A percentile compares a stretch with the other conserved stretches of the same genome.
Evolutionary conservation across 2,329 filamentous ascomycete genomes (phyloP).

Genomic region (Podosphaera fusca): DNA sequence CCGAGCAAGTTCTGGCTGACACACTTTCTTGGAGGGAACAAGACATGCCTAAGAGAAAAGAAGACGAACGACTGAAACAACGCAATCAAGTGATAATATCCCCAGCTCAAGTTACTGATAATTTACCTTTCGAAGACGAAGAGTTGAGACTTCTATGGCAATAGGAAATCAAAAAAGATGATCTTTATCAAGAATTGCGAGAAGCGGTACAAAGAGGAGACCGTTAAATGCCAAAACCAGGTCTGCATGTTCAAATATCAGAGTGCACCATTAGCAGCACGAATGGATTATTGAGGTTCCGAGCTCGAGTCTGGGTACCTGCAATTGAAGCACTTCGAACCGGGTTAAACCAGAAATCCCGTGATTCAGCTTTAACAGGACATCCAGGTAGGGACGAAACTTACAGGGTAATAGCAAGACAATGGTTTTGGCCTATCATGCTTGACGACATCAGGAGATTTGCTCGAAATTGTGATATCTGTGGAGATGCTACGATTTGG

Average conservation of each 20-base stretch:
- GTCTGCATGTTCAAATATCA: neutral
- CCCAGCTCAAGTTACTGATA: neutral
- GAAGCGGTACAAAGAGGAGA: neutral
- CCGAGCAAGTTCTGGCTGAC: neutral
- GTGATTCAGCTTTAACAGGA: neutral
- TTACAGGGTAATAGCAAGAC: neutral
- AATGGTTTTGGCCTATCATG: neutral
- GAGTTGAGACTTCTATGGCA: neutral
- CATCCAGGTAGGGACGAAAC: neutral
- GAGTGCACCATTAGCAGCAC: neutral
- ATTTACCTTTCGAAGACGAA: neutral
- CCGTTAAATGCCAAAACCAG: neutral
- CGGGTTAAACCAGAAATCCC: neutral
- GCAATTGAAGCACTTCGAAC: neutral
- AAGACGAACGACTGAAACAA: neutral
- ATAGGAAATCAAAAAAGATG: neutral
- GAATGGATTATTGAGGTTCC: neutral
- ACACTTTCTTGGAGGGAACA: neutral
- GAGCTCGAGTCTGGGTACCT: neutral
- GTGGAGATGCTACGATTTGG: neutral
- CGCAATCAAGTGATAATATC: neutral
- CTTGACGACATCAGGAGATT: neutral
- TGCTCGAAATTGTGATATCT: neutral
- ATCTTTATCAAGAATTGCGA: neutral
- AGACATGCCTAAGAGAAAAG: neutral